phyloP scores from a whole-genome alignment of 1,284 basidiomycete genomes.

The Fomitiporia mediterranea region DNA sequence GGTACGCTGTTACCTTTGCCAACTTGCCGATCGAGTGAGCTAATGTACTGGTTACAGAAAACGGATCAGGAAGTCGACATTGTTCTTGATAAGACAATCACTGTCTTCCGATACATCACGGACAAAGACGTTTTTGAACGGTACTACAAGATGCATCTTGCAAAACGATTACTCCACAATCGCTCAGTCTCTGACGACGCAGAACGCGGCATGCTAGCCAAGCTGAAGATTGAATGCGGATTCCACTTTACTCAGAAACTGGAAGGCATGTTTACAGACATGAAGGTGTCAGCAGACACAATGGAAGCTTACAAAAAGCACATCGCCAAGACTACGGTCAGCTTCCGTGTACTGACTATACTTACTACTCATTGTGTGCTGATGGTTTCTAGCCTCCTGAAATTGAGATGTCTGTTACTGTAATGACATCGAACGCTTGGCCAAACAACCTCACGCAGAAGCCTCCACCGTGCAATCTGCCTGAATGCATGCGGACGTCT shows the following conservation, averaged over 20 bases:
- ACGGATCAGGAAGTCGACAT: slow-evolving; percentile 87
- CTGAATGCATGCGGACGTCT: slow-evolving; percentile 57
- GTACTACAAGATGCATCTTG: slow-evolving; percentile 96
- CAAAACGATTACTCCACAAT: slow-evolving; percentile 83
- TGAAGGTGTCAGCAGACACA: slow-evolving; percentile 85
- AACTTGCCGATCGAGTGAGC: background rate
- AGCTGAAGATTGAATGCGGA: slow-evolving; percentile 96
- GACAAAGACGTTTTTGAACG: slow-evolving; percentile 99
- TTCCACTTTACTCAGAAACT: slow-evolving; percentile 97
- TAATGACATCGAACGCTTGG: slow-evolving; percentile 95
- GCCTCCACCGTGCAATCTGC: slow-evolving; percentile 61
- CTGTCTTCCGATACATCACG: slow-evolving; percentile 88
- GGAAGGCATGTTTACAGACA: slow-evolving; percentile 99
- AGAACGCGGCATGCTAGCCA: slow-evolving; percentile 96
- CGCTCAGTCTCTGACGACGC: slow-evolving; percentile 96
- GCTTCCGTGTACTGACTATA: slow-evolving; percentile 23
- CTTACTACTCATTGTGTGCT: background rate
- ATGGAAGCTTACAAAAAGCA: slow-evolving; percentile 72
- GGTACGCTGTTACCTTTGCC: slow-evolving; percentile 43
- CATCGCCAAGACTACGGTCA: slow-evolving; percentile 50
- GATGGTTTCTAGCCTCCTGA: slow-evolving; percentile 49
- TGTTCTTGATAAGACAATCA: slow-evolving; percentile 92
- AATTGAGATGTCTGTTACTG: slow-evolving; percentile 79
- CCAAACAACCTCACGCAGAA: slow-evolving; percentile 63
- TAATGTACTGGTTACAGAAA: slow-evolving; percentile 58